These are phyloP conservation scores for Cubamyces lactineus DNA, from an alignment of 768 basidiomycete species.

Conservation along the genomic window DNA sequence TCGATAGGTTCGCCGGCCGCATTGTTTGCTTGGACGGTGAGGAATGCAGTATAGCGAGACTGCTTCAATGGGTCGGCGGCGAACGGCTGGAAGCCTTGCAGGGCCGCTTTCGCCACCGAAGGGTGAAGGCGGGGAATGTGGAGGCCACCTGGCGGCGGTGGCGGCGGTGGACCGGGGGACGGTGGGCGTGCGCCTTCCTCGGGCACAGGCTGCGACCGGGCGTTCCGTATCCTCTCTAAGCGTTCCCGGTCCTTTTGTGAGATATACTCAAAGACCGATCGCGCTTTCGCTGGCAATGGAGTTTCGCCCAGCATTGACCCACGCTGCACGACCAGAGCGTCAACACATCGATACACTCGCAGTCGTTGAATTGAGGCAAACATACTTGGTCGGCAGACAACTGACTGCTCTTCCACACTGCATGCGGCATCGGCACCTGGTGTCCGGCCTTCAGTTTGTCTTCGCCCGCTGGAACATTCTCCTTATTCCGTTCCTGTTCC, in stretches of 20 bases:
- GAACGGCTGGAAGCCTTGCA: conserved; percentile 91
- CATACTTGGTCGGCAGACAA: conserved; percentile 73
- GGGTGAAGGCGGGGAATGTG: conserved; percentile 57
- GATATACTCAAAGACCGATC: conserved; percentile 93
- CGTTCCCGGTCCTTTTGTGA: conserved; percentile 92
- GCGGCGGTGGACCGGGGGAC: conserved; percentile 34
- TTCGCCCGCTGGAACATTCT: conserved; percentile 28
- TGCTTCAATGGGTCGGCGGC: conserved; percentile 77
- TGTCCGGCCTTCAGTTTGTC: conserved; percentile 49
- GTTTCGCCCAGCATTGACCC: conserved; percentile 85
- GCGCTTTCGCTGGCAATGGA: conserved; percentile 64
- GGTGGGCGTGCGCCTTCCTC: conserved; percentile 26
- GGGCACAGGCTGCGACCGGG: conserved; percentile 33
- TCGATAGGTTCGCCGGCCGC: conserved; percentile 55
- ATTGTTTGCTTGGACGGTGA: conserved; percentile 64
- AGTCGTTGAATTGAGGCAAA: background rate
- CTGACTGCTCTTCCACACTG: conserved; percentile 60
- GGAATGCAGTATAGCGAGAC: conserved; percentile 81
- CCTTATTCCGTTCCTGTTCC: conserved; percentile 48
- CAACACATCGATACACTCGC: background rate
- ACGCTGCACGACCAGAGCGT: conserved; percentile 51
- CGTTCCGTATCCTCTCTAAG: conserved; percentile 56
- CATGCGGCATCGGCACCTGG: conserved; percentile 39
- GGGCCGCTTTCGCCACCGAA: conserved; percentile 81
- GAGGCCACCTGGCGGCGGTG: conserved; percentile 36